Evolutionary conservation across 768 basidiomycete species (phyloP), one percentile per base, ranked within the genome.

Genomic region (Termitomyces sp.): DNA sequence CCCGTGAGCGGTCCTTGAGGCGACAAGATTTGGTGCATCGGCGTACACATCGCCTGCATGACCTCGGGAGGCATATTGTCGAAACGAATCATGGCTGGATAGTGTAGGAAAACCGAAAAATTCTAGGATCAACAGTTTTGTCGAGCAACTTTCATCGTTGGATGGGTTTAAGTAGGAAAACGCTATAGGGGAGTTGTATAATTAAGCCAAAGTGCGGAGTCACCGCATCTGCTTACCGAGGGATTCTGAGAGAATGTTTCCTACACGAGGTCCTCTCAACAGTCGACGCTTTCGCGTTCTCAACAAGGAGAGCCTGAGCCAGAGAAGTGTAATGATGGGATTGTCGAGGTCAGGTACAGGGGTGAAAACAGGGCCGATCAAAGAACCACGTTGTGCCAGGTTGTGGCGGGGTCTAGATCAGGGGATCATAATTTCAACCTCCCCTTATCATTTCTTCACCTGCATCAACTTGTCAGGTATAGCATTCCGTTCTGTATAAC

Each of bases 21-120:
- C 0, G 77, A 57, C 13, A 89, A 75, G 66, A 91, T 82, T 62
- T 81, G 80, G 72, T 91, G 89, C 89, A 91, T 90, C 0, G 89
- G 89, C 0, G 89, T 91, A 74, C 88, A 90, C 85, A 91, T 89
- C 7, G 89, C 86, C 69, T 89, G 86, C 80, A 88, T 84, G 49
- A 91, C 87, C 65, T 90, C 89, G 30, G 84, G 82, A 13, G 88
- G 79, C 60, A 91, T 75, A 55, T 78, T 82, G 69, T 91, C 88
- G 78, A 91, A 90, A 53, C 88, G 84, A 68, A 91, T 91, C 89
- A 91, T 91, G 54, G 58, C 65, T 55, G 42, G 16, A 33, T 18
- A 55, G 42, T 24, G 32, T 40, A 30, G 40, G 36, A 42, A 20
- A 43, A 37, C 16, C 30, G 33, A n/a, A 33, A 24, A 40, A 24